Evolutionary conservation across 1,284 basidiomycete genomes (phyloP).

Genomic region (Agaricales sp.): DNA sequence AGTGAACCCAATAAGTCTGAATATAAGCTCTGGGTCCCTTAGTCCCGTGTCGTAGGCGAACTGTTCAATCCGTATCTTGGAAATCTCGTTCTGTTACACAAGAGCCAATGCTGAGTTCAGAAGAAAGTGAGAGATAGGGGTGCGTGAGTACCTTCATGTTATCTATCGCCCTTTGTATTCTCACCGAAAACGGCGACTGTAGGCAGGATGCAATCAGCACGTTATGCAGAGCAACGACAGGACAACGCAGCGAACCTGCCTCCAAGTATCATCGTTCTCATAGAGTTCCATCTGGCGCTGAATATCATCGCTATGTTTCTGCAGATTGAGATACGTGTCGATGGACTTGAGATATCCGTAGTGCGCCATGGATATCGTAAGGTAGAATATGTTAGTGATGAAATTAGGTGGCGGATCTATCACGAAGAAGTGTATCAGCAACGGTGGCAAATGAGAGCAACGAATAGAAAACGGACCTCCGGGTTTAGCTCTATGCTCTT

Average conservation of each 20-base stretch:
- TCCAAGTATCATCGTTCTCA: constrained; percentile 30
- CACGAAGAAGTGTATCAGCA: constrained; percentile 8
- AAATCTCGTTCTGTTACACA: constrained; percentile 61
- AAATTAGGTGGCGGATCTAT: constrained; percentile 68
- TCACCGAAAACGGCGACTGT: background rate
- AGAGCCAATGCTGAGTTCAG: background rate
- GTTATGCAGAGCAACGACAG: background rate
- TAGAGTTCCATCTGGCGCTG: constrained; percentile 72
- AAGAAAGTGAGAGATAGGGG: background rate
- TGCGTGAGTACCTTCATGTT: background rate
- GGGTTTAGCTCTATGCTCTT: constrained; percentile 30
- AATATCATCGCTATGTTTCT: constrained; percentile 68
- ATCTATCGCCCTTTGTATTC: background rate
- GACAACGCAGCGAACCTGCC: background rate
- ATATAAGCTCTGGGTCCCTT: constrained; percentile 77
- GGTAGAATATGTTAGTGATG: constrained; percentile 92
- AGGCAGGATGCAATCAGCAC: background rate
- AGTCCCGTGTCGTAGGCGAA: constrained; percentile 82
- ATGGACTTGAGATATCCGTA: constrained; percentile 80
- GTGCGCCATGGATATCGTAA: constrained; percentile 78
- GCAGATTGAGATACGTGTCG: constrained; percentile 58
- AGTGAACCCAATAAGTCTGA: constrained; percentile 74
- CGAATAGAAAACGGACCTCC: constrained; percentile 20
- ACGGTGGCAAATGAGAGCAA: constrained; percentile 1
- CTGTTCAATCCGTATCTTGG: constrained; percentile 59